Evolutionary conservation across 1,139 yeast species (phyloP), one percentile per base, ranked within the genome.

Genomic region (Diutina scorzettiae): DNA sequence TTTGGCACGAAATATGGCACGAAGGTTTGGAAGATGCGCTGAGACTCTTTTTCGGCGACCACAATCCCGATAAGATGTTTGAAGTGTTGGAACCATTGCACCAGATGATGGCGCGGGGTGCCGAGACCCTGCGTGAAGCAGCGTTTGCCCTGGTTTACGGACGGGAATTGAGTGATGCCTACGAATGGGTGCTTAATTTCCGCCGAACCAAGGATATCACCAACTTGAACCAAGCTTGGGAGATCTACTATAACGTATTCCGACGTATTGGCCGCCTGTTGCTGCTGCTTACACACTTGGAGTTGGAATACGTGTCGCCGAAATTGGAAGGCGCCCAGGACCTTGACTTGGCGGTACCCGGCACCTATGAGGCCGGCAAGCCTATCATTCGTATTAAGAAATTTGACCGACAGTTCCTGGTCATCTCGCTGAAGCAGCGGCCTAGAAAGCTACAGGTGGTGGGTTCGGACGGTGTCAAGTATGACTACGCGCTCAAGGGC

Each of bases 1-100:
- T 91, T 48, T 89, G 98, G 97, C 95, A 87, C 53, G 99, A 93
- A 55, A 83, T 83, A 57, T 93, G 99, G 98, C 89, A 89, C 53
- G 98, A 89, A 62, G 97, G 95, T 1, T 66, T 93, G 33, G 99
- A 93, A 57, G 96, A 91, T 63, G 98, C 98, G 0, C 87, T 96
- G 3, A 71, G 96, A 46, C 73, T 84, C 44, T 93, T 83, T 64
- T 91, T 87, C 60, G 96, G 95, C 30, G 98, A 93, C 48, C 93
- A 86, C 53, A 86, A 91, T 55, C 83, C 93, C 8, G 96, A 87
- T 45, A 87, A 86, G 57, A 93, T 91, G 97, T 83, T 83, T 60
- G 81, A 84, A 24, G 89, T 89, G 1, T 63, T 93, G 43, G 95
- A 86, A 49, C 97, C 97, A 1, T 64, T 93, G 45, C 96, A 91